Evolutionary conservation across 192 early-diverging fungal species (phyloP), one percentile per base, ranked within the genome.

Genomic region (Mortierella hygrophila): DNA sequence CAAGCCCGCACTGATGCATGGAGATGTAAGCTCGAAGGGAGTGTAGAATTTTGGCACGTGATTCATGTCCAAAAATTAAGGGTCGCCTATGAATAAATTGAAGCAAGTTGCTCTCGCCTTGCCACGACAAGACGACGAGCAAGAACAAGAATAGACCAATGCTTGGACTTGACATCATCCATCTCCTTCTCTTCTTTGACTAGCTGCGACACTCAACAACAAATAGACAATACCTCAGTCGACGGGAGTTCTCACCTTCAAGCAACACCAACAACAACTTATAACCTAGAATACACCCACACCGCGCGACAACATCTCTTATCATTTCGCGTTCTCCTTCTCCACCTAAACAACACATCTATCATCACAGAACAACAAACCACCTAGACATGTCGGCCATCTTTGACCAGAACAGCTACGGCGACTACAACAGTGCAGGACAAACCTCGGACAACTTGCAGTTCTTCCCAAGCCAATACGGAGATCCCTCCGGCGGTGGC

Each of bases 391-490:
- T 85, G 83, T 80, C 83, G 11, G 78, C 72, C 21, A 70, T 85
- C 15, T 85, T 85, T 35, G 55, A 77, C 65, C 71, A 85, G 21
- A 85, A 79, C 55, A 79, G 21, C 57, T 73, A 74, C 32, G 75
- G 29, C 57, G 77, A 74, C 35, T 78, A 82, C 70, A 85, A 89
- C 69, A 78, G 87, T 10, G 73, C 52, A 32, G 40, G 70, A 32
- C 73, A 75, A 42, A 76, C 44, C 52, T 79, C 83, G 38, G 92
- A 93, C 54, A 90, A 90, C 41, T 72, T 93, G 40, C 91, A 93
- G 65, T 93, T 93, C 78, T 93, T 91, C 49, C 70, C 84, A 13
- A 90, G 90, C 47, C 79, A 85, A 41, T 93, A 93, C 54, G 82
- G 79, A 35, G 91, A 92, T 79, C 83, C 91, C 13, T 83, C 88